phyloP scores from a whole-genome alignment of 2,329 filamentous ascomycete species.

The Trichoderma simmonsii region DNA sequence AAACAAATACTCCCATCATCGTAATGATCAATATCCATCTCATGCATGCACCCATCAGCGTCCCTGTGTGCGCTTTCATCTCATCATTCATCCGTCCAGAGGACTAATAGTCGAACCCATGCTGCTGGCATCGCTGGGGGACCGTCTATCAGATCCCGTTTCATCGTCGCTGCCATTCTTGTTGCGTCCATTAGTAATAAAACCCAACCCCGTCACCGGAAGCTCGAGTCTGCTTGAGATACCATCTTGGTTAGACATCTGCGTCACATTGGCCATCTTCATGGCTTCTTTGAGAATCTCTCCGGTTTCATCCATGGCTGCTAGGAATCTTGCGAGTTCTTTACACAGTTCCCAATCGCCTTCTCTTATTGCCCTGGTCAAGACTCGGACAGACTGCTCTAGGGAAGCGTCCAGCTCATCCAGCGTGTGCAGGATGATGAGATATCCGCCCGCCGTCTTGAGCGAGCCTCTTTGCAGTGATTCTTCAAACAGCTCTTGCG shows the following conservation, averaged over 20 bases:
- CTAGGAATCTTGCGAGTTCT: slow-evolving; percentile 90
- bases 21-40: not conserved
- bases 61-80: not conserved
- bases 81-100: slow-evolving; percentile 11
- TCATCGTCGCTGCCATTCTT: slow-evolving; percentile 33
- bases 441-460: slow-evolving; percentile 93
- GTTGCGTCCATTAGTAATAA: slow-evolving; percentile 30
- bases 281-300: slow-evolving; percentile 73
- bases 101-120: slow-evolving; percentile 35
- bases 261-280: slow-evolving; percentile 53
- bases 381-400: slow-evolving; percentile 75
- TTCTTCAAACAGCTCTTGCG: slow-evolving; percentile 89
- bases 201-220: slow-evolving; percentile 26
- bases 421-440: slow-evolving; percentile 88
- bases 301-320: slow-evolving; percentile 85
- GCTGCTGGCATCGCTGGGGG: slow-evolving; percentile 38
- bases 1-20: not conserved
- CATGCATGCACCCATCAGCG: not conserved
- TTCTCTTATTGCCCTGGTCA: slow-evolving; percentile 76
- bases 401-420: slow-evolving; percentile 66
- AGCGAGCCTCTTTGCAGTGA: slow-evolving; percentile 79
- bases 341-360: slow-evolving; percentile 95
- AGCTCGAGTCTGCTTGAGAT: slow-evolving; percentile 33
- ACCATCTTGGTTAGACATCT: slow-evolving; percentile 28
- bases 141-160: slow-evolving; percentile 37